A percentile compares a stretch with the other conserved stretches of the same genome.
Conservation (phyloP, 495 filamentous ascomycete genomes). For the Penicillium parvum region DNA sequence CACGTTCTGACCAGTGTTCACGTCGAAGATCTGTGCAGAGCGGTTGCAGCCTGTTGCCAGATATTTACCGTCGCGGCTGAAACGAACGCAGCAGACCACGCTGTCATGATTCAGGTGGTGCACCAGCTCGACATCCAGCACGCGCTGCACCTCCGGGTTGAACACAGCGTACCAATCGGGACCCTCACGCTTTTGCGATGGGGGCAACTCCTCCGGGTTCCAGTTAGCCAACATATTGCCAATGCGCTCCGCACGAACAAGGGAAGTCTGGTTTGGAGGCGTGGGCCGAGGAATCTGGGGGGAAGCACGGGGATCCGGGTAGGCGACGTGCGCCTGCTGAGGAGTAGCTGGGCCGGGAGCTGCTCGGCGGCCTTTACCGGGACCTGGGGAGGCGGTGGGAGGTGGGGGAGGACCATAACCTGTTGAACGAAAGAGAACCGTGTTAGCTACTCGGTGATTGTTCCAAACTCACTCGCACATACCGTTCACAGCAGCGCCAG, state of each 20-base stretch:
- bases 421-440: constrained; percentile 17
- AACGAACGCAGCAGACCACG: constrained; percentile 86
- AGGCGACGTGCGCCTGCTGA: constrained; percentile 80
- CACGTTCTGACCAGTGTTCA: constrained; percentile 70
- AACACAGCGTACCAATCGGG: constrained; percentile 87
- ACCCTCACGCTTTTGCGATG: constrained; percentile 77
- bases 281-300: constrained; percentile 82
- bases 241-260: constrained; percentile 49
- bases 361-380: constrained; percentile 60
- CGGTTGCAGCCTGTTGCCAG: constrained; percentile 87
- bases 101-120: constrained; percentile 83
- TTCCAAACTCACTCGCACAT: constrained; percentile 35
- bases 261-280: constrained; percentile 53
- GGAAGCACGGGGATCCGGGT: constrained; percentile 77
- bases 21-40: constrained; percentile 88
- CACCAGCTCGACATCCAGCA: constrained; percentile 83
- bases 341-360: constrained; percentile 78
- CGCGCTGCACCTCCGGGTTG: constrained; percentile 77
- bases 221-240: constrained; percentile 84
- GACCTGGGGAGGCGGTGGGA: constrained; percentile 81
- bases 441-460: constrained; percentile 27
- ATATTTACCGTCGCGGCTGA: constrained; percentile 84
- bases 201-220: constrained; percentile 77
- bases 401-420: constrained; percentile 70
- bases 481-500: constrained; percentile 64